phyloP scores from a whole-genome alignment of 257 asterid species.

The Paraleonurus japonicus region DNA sequence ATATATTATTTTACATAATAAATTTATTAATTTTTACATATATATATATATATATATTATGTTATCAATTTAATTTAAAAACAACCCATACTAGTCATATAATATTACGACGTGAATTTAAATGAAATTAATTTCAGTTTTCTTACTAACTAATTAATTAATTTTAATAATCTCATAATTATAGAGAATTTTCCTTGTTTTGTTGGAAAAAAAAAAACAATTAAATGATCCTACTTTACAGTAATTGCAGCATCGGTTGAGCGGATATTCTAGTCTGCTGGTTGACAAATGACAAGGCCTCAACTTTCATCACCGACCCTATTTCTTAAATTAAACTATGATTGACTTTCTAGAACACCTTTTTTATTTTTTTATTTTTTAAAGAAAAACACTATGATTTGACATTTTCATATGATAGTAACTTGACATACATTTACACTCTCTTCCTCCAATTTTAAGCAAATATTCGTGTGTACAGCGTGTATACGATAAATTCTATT shows the following conservation, averaged over 20 bases:
- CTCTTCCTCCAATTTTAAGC: no score
- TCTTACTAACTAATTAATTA: no score
- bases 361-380: not conserved
- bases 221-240: not conserved
- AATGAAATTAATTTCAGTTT: no score
- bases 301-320: not conserved
- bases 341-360: conserved; percentile 6
- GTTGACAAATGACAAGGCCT: conserved; percentile 10
- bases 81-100: no score
- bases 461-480: no score
- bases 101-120: not conserved
- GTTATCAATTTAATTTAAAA: no score
- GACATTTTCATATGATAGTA: not conserved
- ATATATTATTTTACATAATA: no score
- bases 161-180: not conserved
- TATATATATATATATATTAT: no score
- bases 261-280: not conserved
- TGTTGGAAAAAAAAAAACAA: not conserved
- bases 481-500: no score
- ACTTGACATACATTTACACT: no score
- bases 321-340: conserved; percentile 4
- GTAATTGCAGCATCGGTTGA: not conserved
- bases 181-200: not conserved
- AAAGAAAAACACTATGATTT: not conserved
- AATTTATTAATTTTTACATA: no score